Conservation (phyloP, 2,329 filamentous ascomycete genomes). For the Colletotrichum somersetense region DNA sequence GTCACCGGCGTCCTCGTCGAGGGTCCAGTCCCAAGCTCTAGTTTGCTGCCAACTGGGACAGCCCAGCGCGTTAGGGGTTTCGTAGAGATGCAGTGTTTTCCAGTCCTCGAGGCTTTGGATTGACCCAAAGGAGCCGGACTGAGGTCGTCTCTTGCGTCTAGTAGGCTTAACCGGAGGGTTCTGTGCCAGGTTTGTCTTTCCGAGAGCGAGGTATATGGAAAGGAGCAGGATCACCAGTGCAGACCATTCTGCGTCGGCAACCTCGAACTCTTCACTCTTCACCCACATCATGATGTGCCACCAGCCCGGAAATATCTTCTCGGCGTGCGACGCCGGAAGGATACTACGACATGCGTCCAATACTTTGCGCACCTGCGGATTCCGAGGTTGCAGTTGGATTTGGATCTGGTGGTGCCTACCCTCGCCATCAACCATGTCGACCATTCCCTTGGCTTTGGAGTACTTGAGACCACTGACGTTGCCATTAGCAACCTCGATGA, state of each 20-base stretch:
- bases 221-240: constrained; percentile 74
- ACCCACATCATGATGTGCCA: constrained; percentile 82
- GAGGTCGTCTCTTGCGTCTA: constrained; percentile 49
- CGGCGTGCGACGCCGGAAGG: constrained; percentile 69
- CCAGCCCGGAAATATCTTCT: constrained; percentile 76
- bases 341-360: constrained; percentile 74
- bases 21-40: constrained; percentile 78
- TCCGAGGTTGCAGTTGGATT: constrained; percentile 75
- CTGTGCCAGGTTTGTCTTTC: constrained; percentile 52
- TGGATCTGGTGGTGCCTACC: constrained; percentile 74
- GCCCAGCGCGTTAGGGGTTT: constrained; percentile 62
- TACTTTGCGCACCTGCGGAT: constrained; percentile 70
- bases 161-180: constrained; percentile 5
- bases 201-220: constrained; percentile 72
- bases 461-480: constrained; percentile 69
- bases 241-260: constrained; percentile 75
- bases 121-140: constrained; percentile 53
- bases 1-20: constrained; percentile 65
- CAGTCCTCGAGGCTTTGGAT: constrained; percentile 58
- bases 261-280: constrained; percentile 58
- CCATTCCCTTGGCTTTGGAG: constrained; percentile 68
- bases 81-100: constrained; percentile 61
- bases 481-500: constrained; percentile 61
- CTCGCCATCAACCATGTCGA: constrained; percentile 76
- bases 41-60: constrained; percentile 71